phyloP scores from a whole-genome alignment of 495 filamentous ascomycete genomes.

The Darksidea phi region DNA sequence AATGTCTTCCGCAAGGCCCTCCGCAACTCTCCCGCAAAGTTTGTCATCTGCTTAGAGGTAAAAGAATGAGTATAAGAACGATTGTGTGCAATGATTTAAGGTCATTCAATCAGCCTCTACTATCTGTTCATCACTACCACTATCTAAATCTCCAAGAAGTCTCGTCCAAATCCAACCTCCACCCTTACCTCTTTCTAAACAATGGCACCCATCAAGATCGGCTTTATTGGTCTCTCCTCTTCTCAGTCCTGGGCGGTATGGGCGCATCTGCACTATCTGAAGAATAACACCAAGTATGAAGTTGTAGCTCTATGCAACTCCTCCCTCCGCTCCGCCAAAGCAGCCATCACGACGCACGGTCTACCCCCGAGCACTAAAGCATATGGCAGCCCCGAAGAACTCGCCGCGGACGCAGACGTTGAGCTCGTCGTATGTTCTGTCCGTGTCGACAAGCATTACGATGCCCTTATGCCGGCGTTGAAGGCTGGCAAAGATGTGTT shows the following conservation, averaged over 20 bases:
- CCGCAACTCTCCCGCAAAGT: conserved; percentile 12
- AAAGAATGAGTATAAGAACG: conserved; percentile 3
- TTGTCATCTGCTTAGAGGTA: conserved; percentile 11
- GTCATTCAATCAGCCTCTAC: neutral
- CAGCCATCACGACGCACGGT: conserved; percentile 50
- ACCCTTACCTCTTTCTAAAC: neutral
- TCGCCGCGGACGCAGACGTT: conserved; percentile 55
- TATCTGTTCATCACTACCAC: neutral
- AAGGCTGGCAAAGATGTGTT: conserved; percentile 56
- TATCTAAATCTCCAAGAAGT: neutral
- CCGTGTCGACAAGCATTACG: conserved; percentile 55
- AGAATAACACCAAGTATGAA: conserved; percentile 45
- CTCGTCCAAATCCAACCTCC: neutral
- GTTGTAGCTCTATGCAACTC: conserved; percentile 62
- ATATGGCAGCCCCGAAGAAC: conserved; percentile 54
- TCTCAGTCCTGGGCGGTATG: conserved; percentile 49
- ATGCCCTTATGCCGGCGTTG: conserved; percentile 49
- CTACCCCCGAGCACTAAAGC: conserved; percentile 50
- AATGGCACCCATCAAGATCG: conserved; percentile 29
- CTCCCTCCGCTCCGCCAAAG: conserved; percentile 48
- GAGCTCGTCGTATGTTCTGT: conserved; percentile 59
- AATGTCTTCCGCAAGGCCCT: conserved; percentile 1
- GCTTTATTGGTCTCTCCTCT: conserved; percentile 31
- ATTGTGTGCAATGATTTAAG: neutral
- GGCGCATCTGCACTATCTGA: conserved; percentile 59